Evolutionary conservation across 1,139 yeast genomes (phyloP).

Genomic region (Nakaseomyces sp.): DNA sequence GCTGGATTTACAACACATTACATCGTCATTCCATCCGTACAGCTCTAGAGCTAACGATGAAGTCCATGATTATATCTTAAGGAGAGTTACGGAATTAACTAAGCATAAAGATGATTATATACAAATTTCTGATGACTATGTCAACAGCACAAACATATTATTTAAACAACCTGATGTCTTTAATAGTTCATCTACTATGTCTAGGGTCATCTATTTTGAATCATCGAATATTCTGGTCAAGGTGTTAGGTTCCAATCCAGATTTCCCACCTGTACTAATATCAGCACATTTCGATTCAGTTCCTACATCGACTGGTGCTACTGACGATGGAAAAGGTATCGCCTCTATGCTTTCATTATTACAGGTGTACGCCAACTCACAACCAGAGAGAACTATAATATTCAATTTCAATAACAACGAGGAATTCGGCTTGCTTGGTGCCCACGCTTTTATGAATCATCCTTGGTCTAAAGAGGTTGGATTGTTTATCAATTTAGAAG

Average conservation of each 20-base stretch:
- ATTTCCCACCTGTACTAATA: constrained; percentile 57
- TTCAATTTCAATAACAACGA: constrained; percentile 87
- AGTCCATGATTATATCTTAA: constrained; percentile 59
- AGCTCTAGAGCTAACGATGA: constrained; percentile 65
- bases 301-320: constrained; percentile 78
- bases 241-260: constrained; percentile 51
- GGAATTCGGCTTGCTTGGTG: constrained; percentile 84
- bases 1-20: constrained; percentile 61
- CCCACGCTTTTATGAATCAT: constrained; percentile 63
- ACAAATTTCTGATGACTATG: constrained; percentile 42
- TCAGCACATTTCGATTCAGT: constrained; percentile 90
- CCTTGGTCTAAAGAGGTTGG: constrained; percentile 60
- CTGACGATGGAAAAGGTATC: constrained; percentile 92
- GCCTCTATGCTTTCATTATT: constrained; percentile 72
- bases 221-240: constrained; percentile 70
- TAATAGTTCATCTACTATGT: constrained; percentile 33
- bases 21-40: constrained; percentile 65
- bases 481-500: constrained; percentile 77
- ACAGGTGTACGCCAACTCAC: constrained; percentile 37
- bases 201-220: constrained; percentile 60
- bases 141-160: constrained; percentile 41
- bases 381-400: constrained; percentile 61
- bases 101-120: constrained; percentile 13
- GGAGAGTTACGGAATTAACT: constrained; percentile 35
- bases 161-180: constrained; percentile 42